Evolutionary conservation across 129 eudicot genomes (phyloP).

Genomic region (Helichrysum umbraculigerum): DNA sequence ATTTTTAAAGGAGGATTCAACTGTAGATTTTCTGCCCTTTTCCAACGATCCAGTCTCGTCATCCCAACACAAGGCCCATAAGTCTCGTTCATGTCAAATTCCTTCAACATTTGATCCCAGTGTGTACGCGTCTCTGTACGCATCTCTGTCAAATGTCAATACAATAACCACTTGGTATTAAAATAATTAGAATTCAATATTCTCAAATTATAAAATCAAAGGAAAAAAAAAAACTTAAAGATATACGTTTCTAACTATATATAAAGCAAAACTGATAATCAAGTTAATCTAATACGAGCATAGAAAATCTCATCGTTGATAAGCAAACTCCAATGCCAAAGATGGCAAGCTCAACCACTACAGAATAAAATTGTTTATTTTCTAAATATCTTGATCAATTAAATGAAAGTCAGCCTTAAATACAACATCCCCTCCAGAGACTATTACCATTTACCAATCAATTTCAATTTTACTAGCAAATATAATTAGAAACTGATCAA

Average conservation of each 20-base stretch:
- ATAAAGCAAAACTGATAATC: not conserved
- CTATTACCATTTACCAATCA: too few species aligned
- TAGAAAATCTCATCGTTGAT: not conserved
- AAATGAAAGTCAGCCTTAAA: not conserved
- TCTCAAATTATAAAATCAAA: not conserved
- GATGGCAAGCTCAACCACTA: too few species aligned
- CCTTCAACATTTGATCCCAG: conserved; percentile 71
- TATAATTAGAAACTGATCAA: too few species aligned
- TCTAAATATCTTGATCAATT: not conserved
- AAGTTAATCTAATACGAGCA: not conserved
- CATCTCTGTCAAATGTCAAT: conserved; percentile 39
- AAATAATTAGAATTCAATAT: not conserved
- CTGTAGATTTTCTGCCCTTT: conserved; percentile 59
- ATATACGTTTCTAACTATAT: not conserved
- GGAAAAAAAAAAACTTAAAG: not conserved
- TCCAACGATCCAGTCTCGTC: conserved; percentile 72
- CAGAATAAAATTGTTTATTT: not conserved
- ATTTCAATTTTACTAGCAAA: too few species aligned
- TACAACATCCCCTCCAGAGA: too few species aligned
- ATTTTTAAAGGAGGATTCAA: conserved; percentile 65
- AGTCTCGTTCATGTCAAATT: conserved; percentile 77
- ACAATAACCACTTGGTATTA: too few species aligned
- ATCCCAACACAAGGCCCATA: conserved; percentile 90
- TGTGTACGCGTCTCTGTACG: too few species aligned
- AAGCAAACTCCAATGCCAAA: too few species aligned